Conservation (phyloP, 164 flowering plant species). For the Litsea cubeba region DNA sequence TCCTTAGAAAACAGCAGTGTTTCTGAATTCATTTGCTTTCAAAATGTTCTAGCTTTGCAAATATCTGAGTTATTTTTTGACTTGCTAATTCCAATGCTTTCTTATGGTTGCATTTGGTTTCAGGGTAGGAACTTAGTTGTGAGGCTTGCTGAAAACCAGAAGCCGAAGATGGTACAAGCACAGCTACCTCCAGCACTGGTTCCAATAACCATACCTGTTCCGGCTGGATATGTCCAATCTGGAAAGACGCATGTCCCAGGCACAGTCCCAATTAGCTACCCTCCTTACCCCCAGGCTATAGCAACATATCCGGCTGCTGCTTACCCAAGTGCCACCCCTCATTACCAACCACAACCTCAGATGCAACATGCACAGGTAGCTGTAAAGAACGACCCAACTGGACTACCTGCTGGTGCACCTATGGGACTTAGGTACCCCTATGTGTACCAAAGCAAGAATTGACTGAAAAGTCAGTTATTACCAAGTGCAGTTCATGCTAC, state of each 20-base stretch:
- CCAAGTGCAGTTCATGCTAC: neutral
- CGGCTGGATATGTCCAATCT: conserved; percentile 44
- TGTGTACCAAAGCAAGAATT: conserved; percentile 36
- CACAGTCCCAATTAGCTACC: conserved; percentile 34
- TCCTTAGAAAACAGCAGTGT: neutral
- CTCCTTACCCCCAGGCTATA: conserved; percentile 36
- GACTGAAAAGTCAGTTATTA: neutral
- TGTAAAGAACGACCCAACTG: conserved; percentile 32
- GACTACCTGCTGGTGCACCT: conserved; percentile 17
- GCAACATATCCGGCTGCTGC: conserved; percentile 36
- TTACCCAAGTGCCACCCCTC: conserved; percentile 30
- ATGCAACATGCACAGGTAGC: conserved; percentile 27
- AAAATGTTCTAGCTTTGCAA: neutral
- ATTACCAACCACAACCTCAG: conserved; percentile 34
- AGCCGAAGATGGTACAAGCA: conserved; percentile 33
- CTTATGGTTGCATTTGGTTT: conserved; percentile 11
- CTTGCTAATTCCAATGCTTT: neutral
- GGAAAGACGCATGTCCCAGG: conserved; percentile 26
- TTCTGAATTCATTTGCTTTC: neutral
- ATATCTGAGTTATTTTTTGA: neutral
- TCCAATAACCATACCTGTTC: conserved; percentile 38
- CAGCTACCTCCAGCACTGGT: conserved; percentile 37
- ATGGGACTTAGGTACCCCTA: conserved; percentile 34
- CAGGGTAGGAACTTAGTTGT: conserved; percentile 59
- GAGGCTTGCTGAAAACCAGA: conserved; percentile 59